Percentiles rank a stretch among this genome's conserved stretches.
phyloP scores from a whole-genome alignment of 108 stramenopile genomes.

The Asterionellopsis glacialis region DNA sequence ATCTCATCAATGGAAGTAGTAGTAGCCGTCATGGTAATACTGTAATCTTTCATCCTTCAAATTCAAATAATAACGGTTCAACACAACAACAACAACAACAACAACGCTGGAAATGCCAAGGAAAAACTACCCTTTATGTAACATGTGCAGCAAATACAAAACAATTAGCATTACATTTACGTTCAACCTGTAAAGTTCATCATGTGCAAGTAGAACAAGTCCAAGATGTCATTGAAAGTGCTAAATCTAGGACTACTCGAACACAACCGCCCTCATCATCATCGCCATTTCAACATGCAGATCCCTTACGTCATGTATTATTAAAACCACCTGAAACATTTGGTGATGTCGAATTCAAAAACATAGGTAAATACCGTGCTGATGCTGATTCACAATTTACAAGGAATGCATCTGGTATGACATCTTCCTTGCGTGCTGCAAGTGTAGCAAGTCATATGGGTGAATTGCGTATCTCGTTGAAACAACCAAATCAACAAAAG shows the following conservation, averaged over 20 bases:
- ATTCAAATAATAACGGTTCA: too few species aligned
- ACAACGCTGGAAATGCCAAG: too few species aligned
- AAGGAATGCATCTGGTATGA: conserved; percentile 72
- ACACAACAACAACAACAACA: too few species aligned
- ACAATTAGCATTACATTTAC: conserved; percentile 39
- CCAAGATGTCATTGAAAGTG: background rate
- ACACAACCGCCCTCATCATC: too few species aligned
- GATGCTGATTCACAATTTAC: conserved; percentile 76
- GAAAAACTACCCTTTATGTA: too few species aligned
- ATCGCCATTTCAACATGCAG: conserved; percentile 20
- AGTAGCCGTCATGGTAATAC: too few species aligned
- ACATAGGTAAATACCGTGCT: conserved; percentile 18
- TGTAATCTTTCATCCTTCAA: too few species aligned
- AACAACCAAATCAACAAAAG: background rate
- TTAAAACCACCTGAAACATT: conserved; percentile 36
- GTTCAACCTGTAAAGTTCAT: conserved; percentile 18
- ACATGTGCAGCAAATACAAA: background rate
- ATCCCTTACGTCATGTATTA: conserved; percentile 46
- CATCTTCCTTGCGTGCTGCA: conserved; percentile 60
- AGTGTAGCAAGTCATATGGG: conserved; percentile 72
- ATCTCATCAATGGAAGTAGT: too few species aligned
- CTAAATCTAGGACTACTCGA: too few species aligned
- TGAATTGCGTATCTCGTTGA: conserved; percentile 52
- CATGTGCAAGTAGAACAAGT: conserved; percentile 24
- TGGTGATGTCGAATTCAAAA: conserved; percentile 27